Evolutionary conservation across 345 rosid genomes (phyloP), one percentile per base, ranked within the genome.

Genomic region (Limnanthes douglasii): DNA sequence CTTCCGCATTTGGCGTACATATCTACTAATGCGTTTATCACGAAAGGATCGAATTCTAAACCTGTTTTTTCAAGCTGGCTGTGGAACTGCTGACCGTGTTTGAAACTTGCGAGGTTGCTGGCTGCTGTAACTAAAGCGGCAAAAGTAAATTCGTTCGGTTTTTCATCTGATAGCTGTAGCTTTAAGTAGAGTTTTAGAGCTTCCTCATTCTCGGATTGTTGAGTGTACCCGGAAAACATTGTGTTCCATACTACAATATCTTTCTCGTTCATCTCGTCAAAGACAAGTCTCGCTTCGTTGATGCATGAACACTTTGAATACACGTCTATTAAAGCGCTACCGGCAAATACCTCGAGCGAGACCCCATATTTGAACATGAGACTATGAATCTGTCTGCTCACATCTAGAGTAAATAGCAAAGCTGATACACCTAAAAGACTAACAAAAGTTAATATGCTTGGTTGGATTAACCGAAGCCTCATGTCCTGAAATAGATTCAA

Each of bases 1-100:
- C 70, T 66, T 52, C 93, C 93, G 44, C 93, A 70, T 60, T 84
- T 84, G 28, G 81, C 68, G 27, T 78, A 78, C 95, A 75, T 84
- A 43, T 75, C 78, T 31, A 84, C 25, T 21, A 75, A 59, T 18
- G 93, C 61, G 52, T 73, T 78, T 28, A 66, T 46, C 3, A 73
- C 56, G 29, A 72, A 63, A 2, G 78, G 63, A 40, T 84, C 73
- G 43, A 48, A 43, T 45, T 44, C 57, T 35, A 73, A 37, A 37
- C 83, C 64, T 12, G 24, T 45, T 50, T 68, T 66, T 41, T 68
- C 39, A 17, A 73, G 28, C 46, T 70, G 74, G 33, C 57, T 35
- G 43, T 78, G 95, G 43, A 84, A 62, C 62, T 57, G 75, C 47
- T 54, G 73, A 36, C 93, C 95, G 42, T 48, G 56, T 15, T 34